Evolutionary conservation across 805 yeast genomes (phyloP).

Genomic region (Metschnikowia matae): DNA sequence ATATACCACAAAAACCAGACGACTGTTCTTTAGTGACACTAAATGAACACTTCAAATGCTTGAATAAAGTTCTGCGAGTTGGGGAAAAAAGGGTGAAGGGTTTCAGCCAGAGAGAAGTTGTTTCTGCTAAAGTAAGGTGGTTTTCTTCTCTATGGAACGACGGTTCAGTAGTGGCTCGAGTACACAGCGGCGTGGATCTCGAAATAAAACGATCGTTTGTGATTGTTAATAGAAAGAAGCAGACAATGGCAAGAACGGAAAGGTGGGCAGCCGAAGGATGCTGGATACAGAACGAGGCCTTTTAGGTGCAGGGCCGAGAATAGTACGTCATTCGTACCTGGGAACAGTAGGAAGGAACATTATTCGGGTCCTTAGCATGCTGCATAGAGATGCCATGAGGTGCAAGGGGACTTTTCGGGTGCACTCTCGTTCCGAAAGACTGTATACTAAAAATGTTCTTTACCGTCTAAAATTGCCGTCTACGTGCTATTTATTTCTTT

Average conservation of each 20-base stretch:
- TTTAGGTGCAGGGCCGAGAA: conserved; percentile 3
- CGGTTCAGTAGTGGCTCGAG: neutral
- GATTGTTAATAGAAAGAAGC: neutral
- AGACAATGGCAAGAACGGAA: neutral
- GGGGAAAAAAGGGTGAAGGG: conserved; percentile 1
- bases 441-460: conserved; percentile 1
- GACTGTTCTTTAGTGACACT: neutral
- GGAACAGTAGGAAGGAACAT: conserved; percentile 2
- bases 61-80: neutral
- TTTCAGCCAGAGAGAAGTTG: neutral
- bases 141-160: neutral
- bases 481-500: neutral
- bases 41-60: neutral
- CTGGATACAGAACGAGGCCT: conserved; percentile 4
- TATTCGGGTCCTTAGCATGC: neutral
- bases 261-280: neutral
- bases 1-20: neutral
- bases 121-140: neutral
- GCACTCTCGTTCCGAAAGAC: neutral
- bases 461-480: conserved; percentile 2
- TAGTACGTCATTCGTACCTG: conserved; percentile 4
- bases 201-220: neutral
- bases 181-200: neutral
- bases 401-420: neutral
- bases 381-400: neutral